phyloP scores from a whole-genome alignment of 2,329 filamentous ascomycete species.

The Botrytis galanthina region DNA sequence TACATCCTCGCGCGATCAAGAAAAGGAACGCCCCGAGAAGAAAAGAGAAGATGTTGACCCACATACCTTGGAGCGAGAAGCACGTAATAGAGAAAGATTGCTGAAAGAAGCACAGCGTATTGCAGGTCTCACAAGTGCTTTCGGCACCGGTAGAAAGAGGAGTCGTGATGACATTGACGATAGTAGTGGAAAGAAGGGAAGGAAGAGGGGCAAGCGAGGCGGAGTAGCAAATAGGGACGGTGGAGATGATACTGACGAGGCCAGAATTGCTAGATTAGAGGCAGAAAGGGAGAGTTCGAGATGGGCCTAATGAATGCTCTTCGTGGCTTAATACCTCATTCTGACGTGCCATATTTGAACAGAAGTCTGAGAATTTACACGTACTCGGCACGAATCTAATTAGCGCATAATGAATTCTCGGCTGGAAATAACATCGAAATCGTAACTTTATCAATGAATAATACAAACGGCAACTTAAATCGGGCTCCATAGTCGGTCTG shows the following conservation, averaged over 20 bases:
- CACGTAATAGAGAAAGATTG: slow-evolving; percentile 62
- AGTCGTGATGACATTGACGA: slow-evolving; percentile 46
- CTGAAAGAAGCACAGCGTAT: slow-evolving; percentile 68
- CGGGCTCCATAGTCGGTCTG: background rate
- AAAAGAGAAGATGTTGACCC: slow-evolving; percentile 32
- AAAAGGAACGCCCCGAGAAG: slow-evolving; percentile 22
- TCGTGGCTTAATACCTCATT: background rate
- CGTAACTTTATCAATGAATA: background rate
- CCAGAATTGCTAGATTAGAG: slow-evolving; percentile 48
- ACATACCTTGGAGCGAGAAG: slow-evolving; percentile 68
- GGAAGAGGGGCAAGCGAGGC: slow-evolving; percentile 42
- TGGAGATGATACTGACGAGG: slow-evolving; percentile 36
- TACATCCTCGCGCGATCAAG: slow-evolving; percentile 14
- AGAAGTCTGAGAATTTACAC: background rate
- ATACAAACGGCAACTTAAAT: background rate
- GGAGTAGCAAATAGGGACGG: slow-evolving; percentile 29
- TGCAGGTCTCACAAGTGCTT: slow-evolving; percentile 49
- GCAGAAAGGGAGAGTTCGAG: slow-evolving; percentile 54
- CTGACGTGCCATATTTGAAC: background rate
- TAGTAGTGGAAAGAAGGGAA: slow-evolving; percentile 45
- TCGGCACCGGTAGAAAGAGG: slow-evolving; percentile 41
- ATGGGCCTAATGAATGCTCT: slow-evolving; percentile 32
- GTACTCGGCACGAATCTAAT: background rate
- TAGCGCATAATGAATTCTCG: background rate
- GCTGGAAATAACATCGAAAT: background rate